Base-by-base conservation (phyloP, 805 yeast genomes). In the Ogataea trehalophila region DNA sequence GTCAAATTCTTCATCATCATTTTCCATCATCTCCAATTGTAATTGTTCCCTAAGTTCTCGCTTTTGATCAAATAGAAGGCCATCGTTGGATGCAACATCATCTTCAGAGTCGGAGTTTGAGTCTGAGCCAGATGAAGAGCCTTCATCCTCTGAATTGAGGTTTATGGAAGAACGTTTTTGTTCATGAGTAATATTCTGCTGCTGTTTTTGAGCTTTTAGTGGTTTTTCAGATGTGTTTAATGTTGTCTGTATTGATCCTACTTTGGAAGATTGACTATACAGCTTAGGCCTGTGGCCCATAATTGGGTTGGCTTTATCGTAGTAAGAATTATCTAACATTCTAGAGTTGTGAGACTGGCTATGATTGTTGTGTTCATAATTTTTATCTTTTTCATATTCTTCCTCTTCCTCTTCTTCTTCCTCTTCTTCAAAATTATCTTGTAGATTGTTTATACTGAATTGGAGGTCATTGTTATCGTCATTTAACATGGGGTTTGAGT, bases 401-500 rank as follows among this genome's bases (percentile, higher is more conserved):
- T 37, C 41, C 23, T 45, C 33, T 18, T 41, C 50, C n/a, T 37
- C 37, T 20, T 47, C 36, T 17, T 49, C 46, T 9, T 53, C 50
- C 5, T 55, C 50, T 23, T 58, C 54, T 31, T 57, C 59, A 36
- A 49, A 55, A 8, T 54, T 56, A 37, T 55, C 57, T n/a, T 53
- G 55, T 5, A 56, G 22, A 35, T 59, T 47, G 42, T 53, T 50
- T 6, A 52, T 52, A 41, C 61, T 53, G 34, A 57, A 55, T 39
- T 59, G 60, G 9, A 55, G 46, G 18, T 61, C 60, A 34, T 53
- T 50, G 46, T 55, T 60, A 41, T 61, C 65, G 23, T 62, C 66
- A 40, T 56, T 63, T 16, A 59, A 48, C 34, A 68, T 52, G 7
- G 72, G 72, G 22, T 59, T 56, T 14, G 58, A 57, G 37, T 48